These are phyloP conservation scores for Pyrenula aspistea DNA, from an alignment of 495 filamentous ascomycete genomes.

Conservation along the genomic window DNA sequence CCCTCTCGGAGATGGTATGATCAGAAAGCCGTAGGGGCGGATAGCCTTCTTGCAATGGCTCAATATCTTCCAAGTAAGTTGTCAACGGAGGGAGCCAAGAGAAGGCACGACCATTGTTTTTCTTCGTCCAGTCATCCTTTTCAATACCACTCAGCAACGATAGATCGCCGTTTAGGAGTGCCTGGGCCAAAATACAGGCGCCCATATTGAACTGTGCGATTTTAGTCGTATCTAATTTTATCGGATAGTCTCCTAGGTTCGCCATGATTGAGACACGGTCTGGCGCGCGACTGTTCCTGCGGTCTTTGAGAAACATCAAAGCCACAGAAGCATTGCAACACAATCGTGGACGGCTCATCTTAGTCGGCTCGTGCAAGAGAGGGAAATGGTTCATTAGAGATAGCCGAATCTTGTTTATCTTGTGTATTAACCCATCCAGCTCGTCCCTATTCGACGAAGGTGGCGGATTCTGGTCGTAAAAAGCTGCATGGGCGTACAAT, in stretches of 20 bases:
- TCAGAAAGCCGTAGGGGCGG: no score
- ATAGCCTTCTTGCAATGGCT: no score
- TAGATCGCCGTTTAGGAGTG: slow-evolving; percentile 8
- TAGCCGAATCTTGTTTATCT: slow-evolving; percentile 6
- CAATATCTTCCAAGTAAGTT: background rate
- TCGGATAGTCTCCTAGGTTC: slow-evolving; percentile 7
- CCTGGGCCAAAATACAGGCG: slow-evolving; percentile 3
- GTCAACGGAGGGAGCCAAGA: background rate
- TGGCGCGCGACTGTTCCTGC: slow-evolving; percentile 4
- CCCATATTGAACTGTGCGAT: background rate
- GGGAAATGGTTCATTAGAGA: slow-evolving; percentile 2
- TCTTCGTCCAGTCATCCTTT: no score
- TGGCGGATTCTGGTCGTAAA: slow-evolving; percentile 4
- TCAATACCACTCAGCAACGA: slow-evolving; percentile 4
- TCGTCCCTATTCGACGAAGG: slow-evolving; percentile 3
- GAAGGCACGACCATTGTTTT: background rate
- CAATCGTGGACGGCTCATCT: slow-evolving; percentile 2
- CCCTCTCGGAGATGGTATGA: no score
- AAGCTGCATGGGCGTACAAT: slow-evolving; percentile 2
- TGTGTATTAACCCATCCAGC: slow-evolving; percentile 4
- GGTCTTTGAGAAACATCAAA: slow-evolving; percentile 1
- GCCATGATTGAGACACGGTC: slow-evolving; percentile 6
- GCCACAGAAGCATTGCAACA: slow-evolving; percentile 8
- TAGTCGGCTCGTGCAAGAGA: background rate
- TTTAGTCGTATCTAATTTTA: slow-evolving; percentile 1